Evolutionary conservation across 495 filamentous ascomycete species (phyloP).

Genomic region (Sordaria brevicollis): DNA sequence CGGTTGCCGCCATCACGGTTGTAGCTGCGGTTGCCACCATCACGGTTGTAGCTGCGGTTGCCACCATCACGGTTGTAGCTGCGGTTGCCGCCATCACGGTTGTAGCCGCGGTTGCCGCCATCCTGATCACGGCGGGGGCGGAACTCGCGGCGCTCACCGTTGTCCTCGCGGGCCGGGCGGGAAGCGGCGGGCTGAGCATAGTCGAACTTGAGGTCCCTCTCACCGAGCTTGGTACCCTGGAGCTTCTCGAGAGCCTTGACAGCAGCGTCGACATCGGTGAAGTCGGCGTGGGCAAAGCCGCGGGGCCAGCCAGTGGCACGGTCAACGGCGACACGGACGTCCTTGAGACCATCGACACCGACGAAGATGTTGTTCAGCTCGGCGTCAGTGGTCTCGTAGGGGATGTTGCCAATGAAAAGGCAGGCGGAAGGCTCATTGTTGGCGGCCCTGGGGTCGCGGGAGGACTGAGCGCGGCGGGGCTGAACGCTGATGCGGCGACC

Average conservation of each 20-base stretch:
- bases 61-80: not conserved
- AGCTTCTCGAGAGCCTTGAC: conserved; percentile 46
- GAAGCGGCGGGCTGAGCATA: conserved; percentile 29
- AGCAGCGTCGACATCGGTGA: conserved; percentile 55
- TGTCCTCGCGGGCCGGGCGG: not conserved
- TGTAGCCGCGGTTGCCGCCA: not conserved
- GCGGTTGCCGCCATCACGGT: not conserved
- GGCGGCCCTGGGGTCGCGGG: not conserved
- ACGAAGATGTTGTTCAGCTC: conserved; percentile 78
- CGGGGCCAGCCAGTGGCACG: conserved; percentile 75
- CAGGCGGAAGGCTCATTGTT: conserved; percentile 44
- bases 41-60: not conserved
- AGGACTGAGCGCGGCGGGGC: conserved; percentile 30
- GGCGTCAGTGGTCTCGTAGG: conserved; percentile 78
- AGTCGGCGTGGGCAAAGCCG: conserved; percentile 88
- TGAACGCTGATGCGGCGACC: conserved; percentile 60
- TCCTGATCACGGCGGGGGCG: not conserved
- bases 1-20: not conserved
- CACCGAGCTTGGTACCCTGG: conserved; percentile 47
- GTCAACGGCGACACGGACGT: conserved; percentile 86
- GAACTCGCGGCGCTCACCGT: not conserved
- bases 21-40: not conserved
- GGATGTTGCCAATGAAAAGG: conserved; percentile 82
- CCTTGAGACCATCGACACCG: conserved; percentile 57
- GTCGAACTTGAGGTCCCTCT: conserved; percentile 56